These are phyloP conservation scores for Rhododendron henanense DNA, from an alignment of 148 eudicot genomes.

Conservation along the genomic window DNA sequence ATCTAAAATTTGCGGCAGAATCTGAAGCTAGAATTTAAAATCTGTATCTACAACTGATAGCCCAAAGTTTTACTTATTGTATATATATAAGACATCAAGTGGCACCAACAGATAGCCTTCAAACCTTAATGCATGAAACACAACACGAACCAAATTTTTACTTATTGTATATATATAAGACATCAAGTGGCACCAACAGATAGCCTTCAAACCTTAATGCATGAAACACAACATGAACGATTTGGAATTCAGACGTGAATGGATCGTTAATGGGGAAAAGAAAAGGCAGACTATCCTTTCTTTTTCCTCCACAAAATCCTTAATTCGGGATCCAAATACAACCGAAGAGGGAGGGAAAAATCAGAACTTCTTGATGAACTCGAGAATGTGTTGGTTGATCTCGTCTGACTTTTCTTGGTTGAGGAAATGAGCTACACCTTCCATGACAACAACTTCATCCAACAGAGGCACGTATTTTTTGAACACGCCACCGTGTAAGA, in stretches of 20 bases:
- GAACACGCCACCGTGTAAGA: constrained; percentile 33
- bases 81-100: background rate
- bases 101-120: background rate
- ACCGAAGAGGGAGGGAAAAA: background rate
- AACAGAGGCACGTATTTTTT: constrained; percentile 26
- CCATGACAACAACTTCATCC: constrained; percentile 38
- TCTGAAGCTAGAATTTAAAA: too few relatives aligned
- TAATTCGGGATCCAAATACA: background rate
- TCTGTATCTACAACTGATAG: too few relatives aligned
- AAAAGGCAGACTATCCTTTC: background rate
- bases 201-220: background rate
- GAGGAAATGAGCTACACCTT: constrained; percentile 35
- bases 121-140: background rate
- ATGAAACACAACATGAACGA: background rate
- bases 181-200: background rate
- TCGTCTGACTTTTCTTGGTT: constrained; percentile 31
- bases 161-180: background rate
- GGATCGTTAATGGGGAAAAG: background rate
- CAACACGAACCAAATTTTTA: background rate
- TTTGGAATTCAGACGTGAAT: background rate
- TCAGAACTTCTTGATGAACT: constrained; percentile 22
- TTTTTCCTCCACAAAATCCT: background rate
- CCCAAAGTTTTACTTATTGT: background rate
- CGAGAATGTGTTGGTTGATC: constrained; percentile 28
- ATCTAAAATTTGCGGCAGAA: too few relatives aligned